These are phyloP conservation scores for Astrothelium macrocarpum DNA, from an alignment of 495 filamentous ascomycete genomes.

Conservation along the genomic window DNA sequence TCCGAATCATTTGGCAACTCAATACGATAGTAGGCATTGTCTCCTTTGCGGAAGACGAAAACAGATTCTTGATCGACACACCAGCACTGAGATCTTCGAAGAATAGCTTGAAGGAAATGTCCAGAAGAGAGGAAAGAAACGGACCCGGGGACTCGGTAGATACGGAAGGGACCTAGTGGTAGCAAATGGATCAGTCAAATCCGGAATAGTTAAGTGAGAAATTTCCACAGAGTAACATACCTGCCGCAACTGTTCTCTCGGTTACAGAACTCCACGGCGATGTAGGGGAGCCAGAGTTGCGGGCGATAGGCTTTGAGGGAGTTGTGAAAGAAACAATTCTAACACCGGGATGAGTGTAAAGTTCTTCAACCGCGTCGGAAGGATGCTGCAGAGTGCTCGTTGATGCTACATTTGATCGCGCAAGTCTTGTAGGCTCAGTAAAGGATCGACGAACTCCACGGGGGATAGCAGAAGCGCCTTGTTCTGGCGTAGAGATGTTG, in stretches of 20 bases:
- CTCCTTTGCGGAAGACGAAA: constrained; percentile 71
- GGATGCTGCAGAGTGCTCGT: constrained; percentile 5
- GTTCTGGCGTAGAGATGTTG: constrained; percentile 11
- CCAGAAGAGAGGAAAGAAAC: constrained; percentile 81
- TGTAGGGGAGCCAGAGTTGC: constrained; percentile 33
- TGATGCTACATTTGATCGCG: not conserved
- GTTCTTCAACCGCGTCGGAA: constrained; percentile 43
- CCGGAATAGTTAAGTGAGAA: not conserved
- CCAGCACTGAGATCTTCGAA: constrained; percentile 86
- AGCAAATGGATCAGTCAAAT: not conserved
- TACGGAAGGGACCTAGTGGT: constrained; percentile 54
- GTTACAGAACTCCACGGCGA: constrained; percentile 65
- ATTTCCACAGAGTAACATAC: no score
- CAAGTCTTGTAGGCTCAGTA: not conserved
- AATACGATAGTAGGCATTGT: constrained; percentile 78
- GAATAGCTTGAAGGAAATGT: constrained; percentile 65
- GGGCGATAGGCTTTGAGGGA: constrained; percentile 11
- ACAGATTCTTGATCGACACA: constrained; percentile 77
- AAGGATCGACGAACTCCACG: constrained; percentile 17
- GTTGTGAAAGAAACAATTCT: constrained; percentile 39
- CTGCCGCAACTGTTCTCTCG: constrained; percentile 73
- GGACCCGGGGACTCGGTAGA: constrained; percentile 71
- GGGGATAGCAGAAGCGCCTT: constrained; percentile 6
- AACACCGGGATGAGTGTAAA: constrained; percentile 43
- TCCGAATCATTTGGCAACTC: constrained; percentile 58